phyloP scores from a whole-genome alignment of 2,329 filamentous ascomycete species.

The Trichoderma oligosporum region DNA sequence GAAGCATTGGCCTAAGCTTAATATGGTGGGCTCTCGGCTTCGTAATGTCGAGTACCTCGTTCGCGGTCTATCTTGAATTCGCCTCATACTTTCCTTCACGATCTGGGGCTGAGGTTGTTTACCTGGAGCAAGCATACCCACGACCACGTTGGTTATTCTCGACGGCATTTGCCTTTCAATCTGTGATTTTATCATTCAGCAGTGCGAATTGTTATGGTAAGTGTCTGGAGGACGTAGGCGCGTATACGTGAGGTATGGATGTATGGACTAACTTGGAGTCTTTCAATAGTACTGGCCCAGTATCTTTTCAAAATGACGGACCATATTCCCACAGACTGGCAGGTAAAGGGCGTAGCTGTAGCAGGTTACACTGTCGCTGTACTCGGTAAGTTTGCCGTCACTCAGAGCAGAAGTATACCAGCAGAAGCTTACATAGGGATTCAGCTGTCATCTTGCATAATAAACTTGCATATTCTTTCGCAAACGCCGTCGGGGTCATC shows the following conservation, averaged over 20 bases:
- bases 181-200: slow-evolving; percentile 61
- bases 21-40: slow-evolving; percentile 64
- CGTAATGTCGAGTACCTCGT: slow-evolving; percentile 51
- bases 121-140: slow-evolving; percentile 64
- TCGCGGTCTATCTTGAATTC: slow-evolving; percentile 60
- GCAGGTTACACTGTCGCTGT: slow-evolving; percentile 59
- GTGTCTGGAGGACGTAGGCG: slow-evolving; percentile 22
- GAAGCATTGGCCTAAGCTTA: slow-evolving; percentile 59
- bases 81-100: slow-evolving; percentile 64
- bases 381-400: slow-evolving; percentile 41
- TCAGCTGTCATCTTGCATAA: slow-evolving; percentile 49
- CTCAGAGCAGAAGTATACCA: not conserved
- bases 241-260: not conserved
- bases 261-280: not conserved
- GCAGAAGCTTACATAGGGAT: not conserved
- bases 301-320: slow-evolving; percentile 60
- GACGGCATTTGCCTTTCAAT: slow-evolving; percentile 60
- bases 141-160: slow-evolving; percentile 62
- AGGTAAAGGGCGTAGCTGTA: slow-evolving; percentile 63
- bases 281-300: slow-evolving; percentile 49
- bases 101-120: slow-evolving; percentile 63
- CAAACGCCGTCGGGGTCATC: slow-evolving; percentile 54
- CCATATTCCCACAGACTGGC: slow-evolving; percentile 52
- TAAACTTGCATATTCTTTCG: slow-evolving; percentile 52
- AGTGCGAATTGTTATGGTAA: slow-evolving; percentile 57